Base-by-base conservation (phyloP, 1,139 yeast genomes). In the Nakaseomyces uthaithaninus region DNA sequence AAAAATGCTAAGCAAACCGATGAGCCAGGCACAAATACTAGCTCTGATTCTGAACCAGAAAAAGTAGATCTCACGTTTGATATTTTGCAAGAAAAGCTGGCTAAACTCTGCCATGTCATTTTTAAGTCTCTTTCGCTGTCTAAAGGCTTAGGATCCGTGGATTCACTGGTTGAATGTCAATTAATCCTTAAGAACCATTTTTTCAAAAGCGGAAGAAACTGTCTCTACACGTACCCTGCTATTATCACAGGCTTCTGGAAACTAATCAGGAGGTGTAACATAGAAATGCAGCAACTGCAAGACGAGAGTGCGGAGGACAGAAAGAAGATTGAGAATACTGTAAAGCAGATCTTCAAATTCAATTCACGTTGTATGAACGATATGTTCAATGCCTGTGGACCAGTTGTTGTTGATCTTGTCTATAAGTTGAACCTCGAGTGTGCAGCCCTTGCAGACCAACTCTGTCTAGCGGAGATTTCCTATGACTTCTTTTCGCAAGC, bases 401-500 rank as follows among this genome's bases (percentile, higher is more conserved):
- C 63, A 72, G 46, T 67, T 72, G 45, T 59, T 71, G 36, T 77
- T 54, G 64, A 67, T 62, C 40, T 63, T 51, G 44, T 73, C 56
- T 54, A 79, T 66, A 54, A 71, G 59, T 47, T 69, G 38, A 64
- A 78, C 52, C 60, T 80, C 44, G 67, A 73, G 43, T 69, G 76
- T 28, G 86, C 86, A 0, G 61, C 72, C 2, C 64, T 84, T 3
- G 91, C 96, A 0, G 95, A 91, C 60, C 93, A 83, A 57, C 68
- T 82, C 27, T 67, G 64, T 3, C 54, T 72, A 11, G 74, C 72
- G 39, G 84, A 77, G 42, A 76, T 85, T 27, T 70, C 91, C n/a
- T 85, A 84, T 61, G 98, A 91, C 62, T 79, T 86, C 53, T 85
- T 83, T 62, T 89, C 84, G 23, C 94, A 87, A 60, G 81, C 94